A percentile compares a stretch with the other conserved stretches of the same genome.
phyloP scores from a whole-genome alignment of 169 alveolate genomes.

The Plasmodium gonderi region DNA sequence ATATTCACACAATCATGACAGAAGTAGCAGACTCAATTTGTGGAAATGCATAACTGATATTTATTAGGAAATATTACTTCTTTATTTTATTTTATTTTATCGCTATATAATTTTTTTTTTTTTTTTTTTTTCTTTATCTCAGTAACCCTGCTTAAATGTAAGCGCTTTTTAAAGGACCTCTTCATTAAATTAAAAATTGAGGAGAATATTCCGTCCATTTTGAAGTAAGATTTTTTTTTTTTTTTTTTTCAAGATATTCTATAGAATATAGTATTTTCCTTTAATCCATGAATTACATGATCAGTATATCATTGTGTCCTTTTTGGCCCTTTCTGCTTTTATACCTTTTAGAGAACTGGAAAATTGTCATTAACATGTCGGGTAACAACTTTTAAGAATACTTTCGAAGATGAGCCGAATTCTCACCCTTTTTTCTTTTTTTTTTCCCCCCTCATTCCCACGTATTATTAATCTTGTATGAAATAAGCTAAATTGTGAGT shows the following conservation, averaged over 20 bases:
- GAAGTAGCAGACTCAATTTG: not conserved
- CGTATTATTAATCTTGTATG: not conserved
- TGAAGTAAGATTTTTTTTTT: slow-evolving; percentile 2
- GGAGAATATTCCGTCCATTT: slow-evolving; percentile 16
- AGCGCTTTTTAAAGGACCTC: slow-evolving; percentile 14
- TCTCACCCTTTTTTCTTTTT: not conserved
- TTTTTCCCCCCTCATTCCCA: too few species aligned
- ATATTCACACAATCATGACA: not conserved
- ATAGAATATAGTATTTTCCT: not conserved
- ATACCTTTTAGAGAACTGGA: slow-evolving; percentile 29
- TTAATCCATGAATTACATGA: not conserved
- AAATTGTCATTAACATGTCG: not conserved
- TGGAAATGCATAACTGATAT: not conserved
- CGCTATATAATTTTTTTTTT: not conserved
- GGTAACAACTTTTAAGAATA: not conserved
- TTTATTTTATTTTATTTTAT: not conserved
- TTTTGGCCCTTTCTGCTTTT: not conserved
- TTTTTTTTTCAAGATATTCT: not conserved
- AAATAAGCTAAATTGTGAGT: not conserved
- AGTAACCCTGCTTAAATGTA: slow-evolving; percentile 44
- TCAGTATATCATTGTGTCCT: not conserved
- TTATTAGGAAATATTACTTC: not conserved
- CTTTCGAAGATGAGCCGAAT: not conserved
- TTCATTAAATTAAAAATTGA: slow-evolving; percentile 24
- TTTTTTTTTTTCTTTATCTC: not conserved